A percentile compares a stretch with the other conserved stretches of the same genome.
Conservation (phyloP, 768 basidiomycete species). For the Leccinum broughii region DNA sequence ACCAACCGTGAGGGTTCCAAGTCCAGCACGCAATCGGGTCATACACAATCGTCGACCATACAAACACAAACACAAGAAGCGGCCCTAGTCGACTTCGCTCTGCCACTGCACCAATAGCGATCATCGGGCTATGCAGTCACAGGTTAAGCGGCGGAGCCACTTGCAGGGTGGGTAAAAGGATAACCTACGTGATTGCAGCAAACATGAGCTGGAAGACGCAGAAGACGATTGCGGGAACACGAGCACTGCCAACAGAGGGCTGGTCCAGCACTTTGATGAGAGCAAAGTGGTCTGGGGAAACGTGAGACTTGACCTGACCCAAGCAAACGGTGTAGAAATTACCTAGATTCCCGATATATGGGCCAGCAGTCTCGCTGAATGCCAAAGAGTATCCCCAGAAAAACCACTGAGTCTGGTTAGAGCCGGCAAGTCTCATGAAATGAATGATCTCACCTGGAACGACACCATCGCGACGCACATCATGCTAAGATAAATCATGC, state of each 20-base stretch:
- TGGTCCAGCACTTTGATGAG: slow-evolving; percentile 75
- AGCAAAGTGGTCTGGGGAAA: slow-evolving; percentile 69
- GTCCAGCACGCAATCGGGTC: slow-evolving; percentile 97
- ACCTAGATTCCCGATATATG: slow-evolving; percentile 88
- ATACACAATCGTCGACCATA: slow-evolving; percentile 89
- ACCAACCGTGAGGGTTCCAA: slow-evolving; percentile 84
- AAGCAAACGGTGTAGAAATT: slow-evolving; percentile 25
- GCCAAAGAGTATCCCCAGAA: slow-evolving; percentile 96
- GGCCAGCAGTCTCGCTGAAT: slow-evolving; percentile 73
- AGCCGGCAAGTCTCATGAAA: slow-evolving; percentile 7
- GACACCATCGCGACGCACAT: slow-evolving; percentile 75
- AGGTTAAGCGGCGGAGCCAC: slow-evolving; percentile 10
- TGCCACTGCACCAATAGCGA: slow-evolving; percentile 90
- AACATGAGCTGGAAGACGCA: slow-evolving; percentile 91
- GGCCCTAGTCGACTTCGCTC: slow-evolving; percentile 88
- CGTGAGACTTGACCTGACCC: neutral
- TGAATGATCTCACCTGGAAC: slow-evolving; percentile 75
- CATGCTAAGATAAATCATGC: slow-evolving; percentile 83
- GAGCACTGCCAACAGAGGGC: slow-evolving; percentile 69
- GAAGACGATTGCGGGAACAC: slow-evolving; percentile 74
- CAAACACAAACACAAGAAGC: slow-evolving; percentile 84
- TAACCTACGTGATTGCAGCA: slow-evolving; percentile 76
- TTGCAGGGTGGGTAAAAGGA: neutral
- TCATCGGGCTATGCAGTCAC: slow-evolving; percentile 58
- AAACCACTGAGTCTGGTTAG: slow-evolving; percentile 66